A percentile compares a stretch with the other conserved stretches of the same genome.
phyloP scores from a whole-genome alignment of 345 rosid species.

The Boechera stricta region DNA sequence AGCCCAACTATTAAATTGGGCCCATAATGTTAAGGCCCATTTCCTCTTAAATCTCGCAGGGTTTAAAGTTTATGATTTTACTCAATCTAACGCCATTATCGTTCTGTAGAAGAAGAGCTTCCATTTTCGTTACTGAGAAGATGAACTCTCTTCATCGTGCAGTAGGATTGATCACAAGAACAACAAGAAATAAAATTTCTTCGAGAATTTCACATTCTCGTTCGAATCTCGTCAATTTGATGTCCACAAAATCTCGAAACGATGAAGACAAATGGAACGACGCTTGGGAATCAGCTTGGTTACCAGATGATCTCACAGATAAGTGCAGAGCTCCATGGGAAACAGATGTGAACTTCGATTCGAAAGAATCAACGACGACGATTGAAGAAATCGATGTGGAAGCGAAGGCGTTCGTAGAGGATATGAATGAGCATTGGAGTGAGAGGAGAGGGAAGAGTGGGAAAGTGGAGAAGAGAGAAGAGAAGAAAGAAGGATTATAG shows the following conservation, averaged over 20 bases:
- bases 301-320: conserved; percentile 70
- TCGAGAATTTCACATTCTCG: conserved; percentile 18
- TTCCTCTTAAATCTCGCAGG: background rate
- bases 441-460: conserved; percentile 62
- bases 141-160: conserved; percentile 52
- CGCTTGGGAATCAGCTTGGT: conserved; percentile 94
- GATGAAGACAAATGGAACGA: conserved; percentile 89
- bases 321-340: conserved; percentile 84
- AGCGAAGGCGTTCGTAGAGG: conserved; percentile 93
- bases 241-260: conserved; percentile 50
- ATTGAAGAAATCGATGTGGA: conserved; percentile 64
- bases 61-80: background rate
- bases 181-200: conserved; percentile 6
- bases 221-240: conserved; percentile 28
- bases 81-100: background rate
- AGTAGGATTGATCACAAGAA: conserved; percentile 29
- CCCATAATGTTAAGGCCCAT: background rate
- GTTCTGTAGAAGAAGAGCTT: conserved; percentile 21
- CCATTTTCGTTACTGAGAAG: conserved; percentile 18
- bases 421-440: conserved; percentile 87
- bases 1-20: background rate
- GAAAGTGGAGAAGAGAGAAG: conserved; percentile 41
- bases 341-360: conserved; percentile 67
- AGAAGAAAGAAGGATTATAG: conserved; percentile 70
- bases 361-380: conserved; percentile 27